Base-by-base conservation (phyloP, 768 basidiomycete genomes). In the Pleurotus salmoneostramineus region DNA sequence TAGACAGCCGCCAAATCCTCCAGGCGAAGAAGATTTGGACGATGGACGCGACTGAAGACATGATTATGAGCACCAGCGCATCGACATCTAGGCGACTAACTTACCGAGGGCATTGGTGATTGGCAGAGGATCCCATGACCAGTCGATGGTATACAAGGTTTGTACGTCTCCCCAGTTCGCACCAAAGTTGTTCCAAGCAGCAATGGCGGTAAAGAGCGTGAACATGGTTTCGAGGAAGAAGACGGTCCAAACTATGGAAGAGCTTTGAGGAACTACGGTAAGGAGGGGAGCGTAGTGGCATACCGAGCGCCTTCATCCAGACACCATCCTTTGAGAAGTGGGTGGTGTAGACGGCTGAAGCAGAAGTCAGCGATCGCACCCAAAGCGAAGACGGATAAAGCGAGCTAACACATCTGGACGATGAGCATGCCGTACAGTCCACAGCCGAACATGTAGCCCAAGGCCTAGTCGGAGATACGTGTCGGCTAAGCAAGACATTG, bases 391-490 rank as follows among this genome's bases (percentile, higher is more conserved):
- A 21, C 8, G n/a, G 32, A 56, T 45, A 6, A 45, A 11, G 11
- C n/a, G 10, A 45, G 21, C 63, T 54, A 17, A 64, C 61, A 64
- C 27, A 66, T 32, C 27, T 66, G 63, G 6, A 64, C 62, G 21
- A 66, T 48, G 21, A 64, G 60, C 15, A 66, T 61, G 33, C 65
- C 65, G 37, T 58, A 63, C 31, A 66, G 46, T 35, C 47, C 34
- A 36, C 61, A 66, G 35, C 63, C 56, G 54, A 63, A 64, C 43
- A 64, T 47, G 32, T 64, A 65, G 5, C 63, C 61, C 31, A 64
- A 46, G 12, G 61, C 58, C 65, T 66, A 31, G 6, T 10, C 32
- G 34, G 6, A 14, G 8, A 15, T 51, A n/a, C 50, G n/a, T 31
- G 6, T 45, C 10, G 10, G 6, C 21, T 42, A 27, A 51, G 34